Conservation (phyloP, 345 rosid species). For the Murraya paniculata region DNA sequence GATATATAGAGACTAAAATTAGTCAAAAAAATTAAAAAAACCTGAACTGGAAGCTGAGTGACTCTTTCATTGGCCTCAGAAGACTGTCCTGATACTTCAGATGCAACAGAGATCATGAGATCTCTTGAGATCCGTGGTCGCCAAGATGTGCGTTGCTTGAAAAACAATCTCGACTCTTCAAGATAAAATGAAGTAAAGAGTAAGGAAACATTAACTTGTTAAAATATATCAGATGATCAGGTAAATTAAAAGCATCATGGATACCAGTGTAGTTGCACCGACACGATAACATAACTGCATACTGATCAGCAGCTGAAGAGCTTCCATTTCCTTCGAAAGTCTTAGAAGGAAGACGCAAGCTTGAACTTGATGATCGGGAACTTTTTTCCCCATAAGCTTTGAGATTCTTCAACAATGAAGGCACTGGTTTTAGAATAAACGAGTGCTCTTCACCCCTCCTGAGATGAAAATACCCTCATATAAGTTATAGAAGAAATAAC, state of each 20-base stretch:
- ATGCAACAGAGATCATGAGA: conserved; percentile 87
- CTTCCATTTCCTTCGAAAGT: conserved; percentile 46
- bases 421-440: conserved; percentile 79
- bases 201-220: conserved; percentile 15
- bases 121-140: conserved; percentile 76
- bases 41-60: conserved; percentile 93
- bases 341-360: conserved; percentile 44
- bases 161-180: conserved; percentile 82
- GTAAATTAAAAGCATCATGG: conserved; percentile 17
- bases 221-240: conserved; percentile 7
- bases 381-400: conserved; percentile 48
- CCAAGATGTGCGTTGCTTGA: conserved; percentile 88
- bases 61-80: conserved; percentile 57
- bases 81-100: conserved; percentile 67
- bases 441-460: conserved; percentile 99
- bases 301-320: conserved; percentile 48
- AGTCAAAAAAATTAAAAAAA: too few species aligned
- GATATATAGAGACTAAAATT: background rate
- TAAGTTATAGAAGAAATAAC: conserved; percentile 13
- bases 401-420: conserved; percentile 53
- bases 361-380: conserved; percentile 43
- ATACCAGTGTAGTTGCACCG: conserved; percentile 89
- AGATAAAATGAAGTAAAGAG: conserved; percentile 13
- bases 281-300: conserved; percentile 88
- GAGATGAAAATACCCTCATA: conserved; percentile 25